Percentiles rank a stretch among this genome's conserved stretches.
Evolutionary conservation across 2,329 filamentous ascomycete genomes (phyloP).

Genomic region (Chaetomium strumarium): DNA sequence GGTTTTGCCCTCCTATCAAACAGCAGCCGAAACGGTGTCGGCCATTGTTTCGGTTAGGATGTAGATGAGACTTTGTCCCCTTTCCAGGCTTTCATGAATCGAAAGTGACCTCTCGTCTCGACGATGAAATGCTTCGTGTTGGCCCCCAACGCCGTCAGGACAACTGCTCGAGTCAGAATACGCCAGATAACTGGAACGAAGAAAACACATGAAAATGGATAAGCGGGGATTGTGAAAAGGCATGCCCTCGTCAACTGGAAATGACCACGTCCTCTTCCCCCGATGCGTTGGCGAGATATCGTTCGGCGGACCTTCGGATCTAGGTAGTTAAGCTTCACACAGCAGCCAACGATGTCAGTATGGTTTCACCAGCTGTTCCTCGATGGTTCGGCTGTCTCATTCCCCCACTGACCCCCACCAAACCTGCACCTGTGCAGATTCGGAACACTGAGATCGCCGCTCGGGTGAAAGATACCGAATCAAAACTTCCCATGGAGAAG

Average conservation of each 20-base stretch:
- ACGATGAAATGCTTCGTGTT: no score
- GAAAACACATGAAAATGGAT: not conserved
- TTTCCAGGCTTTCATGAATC: no score
- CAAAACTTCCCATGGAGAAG: constrained; percentile 3
- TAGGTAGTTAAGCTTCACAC: not conserved
- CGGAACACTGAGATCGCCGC: constrained; percentile 3
- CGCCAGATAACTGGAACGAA: not conserved
- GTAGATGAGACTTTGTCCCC: not conserved
- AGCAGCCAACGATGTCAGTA: not conserved
- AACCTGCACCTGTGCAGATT: constrained; percentile 1
- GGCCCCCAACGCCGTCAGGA: no score
- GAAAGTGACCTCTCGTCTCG: no score
- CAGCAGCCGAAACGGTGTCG: not conserved
- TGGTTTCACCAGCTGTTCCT: not conserved
- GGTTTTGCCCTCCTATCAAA: not conserved
- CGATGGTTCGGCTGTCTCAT: not conserved
- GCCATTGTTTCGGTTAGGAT: not conserved
- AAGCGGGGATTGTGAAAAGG: not conserved
- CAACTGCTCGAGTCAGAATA: not conserved
- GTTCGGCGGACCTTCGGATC: constrained; percentile 1
- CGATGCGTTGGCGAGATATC: constrained; percentile 8
- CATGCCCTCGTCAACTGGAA: not conserved
- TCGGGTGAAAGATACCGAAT: constrained; percentile 6
- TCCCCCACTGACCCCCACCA: constrained; percentile 4
- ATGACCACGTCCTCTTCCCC: not conserved